These are phyloP conservation scores for Daedalea quercina DNA, from an alignment of 768 basidiomycete genomes.

Conservation along the genomic window DNA sequence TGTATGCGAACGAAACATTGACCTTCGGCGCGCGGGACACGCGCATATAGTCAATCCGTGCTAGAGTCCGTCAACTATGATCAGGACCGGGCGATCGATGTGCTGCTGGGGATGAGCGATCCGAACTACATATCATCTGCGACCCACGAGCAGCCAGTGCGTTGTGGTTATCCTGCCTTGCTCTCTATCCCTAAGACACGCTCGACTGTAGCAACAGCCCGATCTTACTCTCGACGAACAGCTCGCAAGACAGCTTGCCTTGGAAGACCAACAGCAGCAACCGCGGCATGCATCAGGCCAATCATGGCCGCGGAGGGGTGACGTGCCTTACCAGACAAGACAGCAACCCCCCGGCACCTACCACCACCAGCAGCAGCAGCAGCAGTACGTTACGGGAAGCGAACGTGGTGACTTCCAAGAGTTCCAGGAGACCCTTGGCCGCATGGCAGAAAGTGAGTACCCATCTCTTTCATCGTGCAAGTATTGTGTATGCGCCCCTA, in stretches of 20 bases:
- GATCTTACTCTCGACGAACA: conserved; percentile 69
- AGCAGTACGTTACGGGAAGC: conserved; percentile 6
- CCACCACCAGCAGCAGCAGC: conserved; percentile 2
- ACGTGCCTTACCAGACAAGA: conserved; percentile 14
- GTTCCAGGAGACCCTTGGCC: conserved; percentile 67
- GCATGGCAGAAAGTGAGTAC: conserved; percentile 70
- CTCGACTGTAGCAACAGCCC: not conserved
- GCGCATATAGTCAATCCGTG: conserved; percentile 48
- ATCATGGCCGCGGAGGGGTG: conserved; percentile 17
- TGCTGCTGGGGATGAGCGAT: conserved; percentile 80
- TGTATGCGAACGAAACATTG: not conserved
- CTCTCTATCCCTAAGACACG: not conserved
- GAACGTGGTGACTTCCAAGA: conserved; percentile 43
- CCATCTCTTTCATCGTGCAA: not conserved
- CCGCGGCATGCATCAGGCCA: conserved; percentile 13
- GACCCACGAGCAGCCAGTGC: conserved; percentile 20
- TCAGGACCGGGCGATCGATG: conserved; percentile 71
- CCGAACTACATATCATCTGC: conserved; percentile 53
- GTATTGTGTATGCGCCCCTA: not conserved
- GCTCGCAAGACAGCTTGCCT: conserved; percentile 62
- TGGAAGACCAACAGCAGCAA: conserved; percentile 39
- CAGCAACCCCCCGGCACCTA: conserved; percentile 4
- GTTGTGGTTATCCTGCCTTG: conserved; percentile 3
- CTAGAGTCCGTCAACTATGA: conserved; percentile 66
- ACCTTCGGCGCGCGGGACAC: not conserved